Conservation (phyloP, 345 rosid species). For the Fremontodendron californicum region DNA sequence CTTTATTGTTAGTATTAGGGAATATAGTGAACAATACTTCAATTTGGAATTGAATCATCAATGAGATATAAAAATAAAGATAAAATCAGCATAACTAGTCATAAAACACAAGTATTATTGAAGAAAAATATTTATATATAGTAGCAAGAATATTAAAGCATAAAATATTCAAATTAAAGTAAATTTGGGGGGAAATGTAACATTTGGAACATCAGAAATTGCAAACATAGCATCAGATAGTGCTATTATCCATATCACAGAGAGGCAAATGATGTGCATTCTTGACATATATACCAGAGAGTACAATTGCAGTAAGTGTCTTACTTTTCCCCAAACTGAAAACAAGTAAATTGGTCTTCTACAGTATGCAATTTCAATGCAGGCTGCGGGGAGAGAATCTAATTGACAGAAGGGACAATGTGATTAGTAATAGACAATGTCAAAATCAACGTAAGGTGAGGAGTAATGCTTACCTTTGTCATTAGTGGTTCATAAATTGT, state of each 20-base stretch:
- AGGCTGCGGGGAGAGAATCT: conserved; percentile 55
- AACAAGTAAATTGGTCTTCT: conserved; percentile 64
- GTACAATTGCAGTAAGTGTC: conserved; percentile 23
- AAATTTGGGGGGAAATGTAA: not conserved
- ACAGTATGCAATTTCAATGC: conserved; percentile 48
- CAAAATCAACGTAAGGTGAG: not conserved
- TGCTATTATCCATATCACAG: not conserved
- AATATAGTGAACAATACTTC: not conserved
- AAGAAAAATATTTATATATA: not conserved
- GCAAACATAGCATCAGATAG: not conserved
- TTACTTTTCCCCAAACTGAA: conserved; percentile 54
- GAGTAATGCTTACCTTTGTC: conserved; percentile 33
- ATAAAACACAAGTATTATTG: not conserved
- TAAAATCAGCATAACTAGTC: not conserved
- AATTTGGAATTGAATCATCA: not conserved
- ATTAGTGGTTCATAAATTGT: conserved; percentile 49
- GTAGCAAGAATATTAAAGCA: not conserved
- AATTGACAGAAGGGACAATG: conserved; percentile 16
- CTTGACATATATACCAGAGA: not conserved
- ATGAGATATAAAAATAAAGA: not conserved
- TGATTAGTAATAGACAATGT: not conserved
- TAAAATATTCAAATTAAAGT: not conserved
- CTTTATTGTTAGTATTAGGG: not conserved
- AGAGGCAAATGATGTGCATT: not conserved
- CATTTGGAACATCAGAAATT: not conserved